These are phyloP conservation scores for Aegilops tauschii DNA, from an alignment of 176 grass and related monocot genomes.

Conservation along the genomic window DNA sequence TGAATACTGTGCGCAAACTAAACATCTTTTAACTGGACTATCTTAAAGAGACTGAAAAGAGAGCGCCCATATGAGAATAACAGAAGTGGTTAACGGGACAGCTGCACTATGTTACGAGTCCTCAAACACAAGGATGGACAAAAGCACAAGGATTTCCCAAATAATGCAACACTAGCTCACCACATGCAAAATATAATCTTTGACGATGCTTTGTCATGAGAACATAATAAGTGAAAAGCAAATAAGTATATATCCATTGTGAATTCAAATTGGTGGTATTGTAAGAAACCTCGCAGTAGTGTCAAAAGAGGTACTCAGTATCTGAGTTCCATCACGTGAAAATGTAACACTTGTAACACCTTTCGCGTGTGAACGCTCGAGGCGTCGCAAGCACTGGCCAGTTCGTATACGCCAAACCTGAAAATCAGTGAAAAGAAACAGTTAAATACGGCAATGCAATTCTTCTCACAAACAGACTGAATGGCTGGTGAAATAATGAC, in stretches of 20 bases:
- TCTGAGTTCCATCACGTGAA: conserved; percentile 92
- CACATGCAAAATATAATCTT: conserved; percentile 9
- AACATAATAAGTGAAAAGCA: conserved; percentile 10
- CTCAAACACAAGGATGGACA: conserved; percentile 22
- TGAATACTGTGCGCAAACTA: not conserved
- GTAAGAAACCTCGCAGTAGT: conserved; percentile 79
- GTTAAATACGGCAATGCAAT: conserved; percentile 20
- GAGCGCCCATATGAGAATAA: not conserved
- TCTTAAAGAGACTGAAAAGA: conserved; percentile 14
- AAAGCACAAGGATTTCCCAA: conserved; percentile 5
- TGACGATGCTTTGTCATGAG: not conserved
- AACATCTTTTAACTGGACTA: not conserved
- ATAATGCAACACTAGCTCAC: not conserved
- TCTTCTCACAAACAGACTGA: not conserved
- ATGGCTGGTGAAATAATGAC: conserved; percentile 13
- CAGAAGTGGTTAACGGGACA: not conserved
- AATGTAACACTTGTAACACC: conserved; percentile 95
- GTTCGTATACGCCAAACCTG: conserved; percentile 98
- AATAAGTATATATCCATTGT: not conserved
- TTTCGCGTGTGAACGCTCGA: conserved; percentile 80
- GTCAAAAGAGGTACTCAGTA: conserved; percentile 97
- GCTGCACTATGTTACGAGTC: not conserved
- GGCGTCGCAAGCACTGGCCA: conserved; percentile 85
- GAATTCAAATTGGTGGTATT: conserved; percentile 29
- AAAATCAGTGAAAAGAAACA: conserved; percentile 21